A percentile compares a stretch with the other conserved stretches of the same genome.
These are phyloP conservation scores for Pharnaceum exiguum DNA, from an alignment of 148 eudicot genomes.

Conservation along the genomic window DNA sequence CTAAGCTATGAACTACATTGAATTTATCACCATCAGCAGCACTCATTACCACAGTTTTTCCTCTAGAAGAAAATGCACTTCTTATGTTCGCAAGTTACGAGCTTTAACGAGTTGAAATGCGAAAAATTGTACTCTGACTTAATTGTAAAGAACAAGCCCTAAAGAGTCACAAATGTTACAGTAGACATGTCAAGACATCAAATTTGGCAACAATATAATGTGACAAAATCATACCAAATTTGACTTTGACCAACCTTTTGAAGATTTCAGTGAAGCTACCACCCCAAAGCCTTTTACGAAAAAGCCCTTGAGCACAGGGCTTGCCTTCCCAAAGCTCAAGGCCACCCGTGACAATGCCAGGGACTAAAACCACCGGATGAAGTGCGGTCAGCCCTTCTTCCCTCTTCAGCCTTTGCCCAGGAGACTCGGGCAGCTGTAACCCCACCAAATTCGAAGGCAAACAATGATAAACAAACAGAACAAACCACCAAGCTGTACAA, in stretches of 20 bases:
- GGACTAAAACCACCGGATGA: conserved; percentile 62
- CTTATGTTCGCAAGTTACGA: no score
- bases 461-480: conserved; percentile 31
- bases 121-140: no score
- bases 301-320: conserved; percentile 55
- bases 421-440: conserved; percentile 35
- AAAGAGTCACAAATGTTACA: no score
- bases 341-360: conserved; percentile 73
- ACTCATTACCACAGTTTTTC: no score
- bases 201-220: no score
- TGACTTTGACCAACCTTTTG: conserved; percentile 33
- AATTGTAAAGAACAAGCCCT: no score
- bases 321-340: conserved; percentile 74
- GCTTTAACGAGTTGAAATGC: no score
- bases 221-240: not conserved
- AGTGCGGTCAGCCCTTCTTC: conserved; percentile 36
- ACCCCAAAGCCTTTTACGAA: conserved; percentile 59
- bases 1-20: no score
- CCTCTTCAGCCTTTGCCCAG: conserved; percentile 42
- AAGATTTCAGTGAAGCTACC: conserved; percentile 58
- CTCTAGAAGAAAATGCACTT: no score
- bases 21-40: no score
- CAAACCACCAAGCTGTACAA: conserved; percentile 47
- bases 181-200: no score
- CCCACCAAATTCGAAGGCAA: conserved; percentile 38